phyloP scores from a whole-genome alignment of 306 rosid genomes.

The Macrotyloma uniflorum region DNA sequence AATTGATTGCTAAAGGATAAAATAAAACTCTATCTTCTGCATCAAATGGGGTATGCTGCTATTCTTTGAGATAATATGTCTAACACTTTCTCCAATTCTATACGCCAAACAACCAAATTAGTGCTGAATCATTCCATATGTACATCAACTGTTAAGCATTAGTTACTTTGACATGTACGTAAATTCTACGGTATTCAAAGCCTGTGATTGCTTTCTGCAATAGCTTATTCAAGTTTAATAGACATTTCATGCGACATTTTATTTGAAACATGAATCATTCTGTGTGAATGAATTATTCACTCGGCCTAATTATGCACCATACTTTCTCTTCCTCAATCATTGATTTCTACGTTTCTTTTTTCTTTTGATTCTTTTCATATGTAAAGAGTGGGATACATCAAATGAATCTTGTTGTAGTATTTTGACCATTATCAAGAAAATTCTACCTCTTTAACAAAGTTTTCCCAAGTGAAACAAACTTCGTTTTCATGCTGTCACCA shows the following conservation, averaged over 20 bases:
- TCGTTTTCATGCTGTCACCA: too few species aligned
- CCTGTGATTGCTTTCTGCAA: slow-evolving; percentile 19
- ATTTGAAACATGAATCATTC: slow-evolving; percentile 5
- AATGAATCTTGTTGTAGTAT: neutral
- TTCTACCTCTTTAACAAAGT: too few species aligned
- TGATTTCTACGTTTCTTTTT: neutral
- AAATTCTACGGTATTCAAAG: slow-evolving; percentile 14
- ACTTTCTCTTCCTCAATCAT: slow-evolving; percentile 27
- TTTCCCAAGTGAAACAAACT: too few species aligned
- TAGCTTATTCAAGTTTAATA: too few species aligned
- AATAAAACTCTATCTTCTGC: neutral
- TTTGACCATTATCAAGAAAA: neutral
- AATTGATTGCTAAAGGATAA: slow-evolving; percentile 40
- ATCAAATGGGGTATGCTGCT: slow-evolving; percentile 20
- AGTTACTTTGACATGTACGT: neutral
- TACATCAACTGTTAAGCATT: too few species aligned
- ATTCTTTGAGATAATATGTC: neutral
- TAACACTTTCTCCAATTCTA: neutral
- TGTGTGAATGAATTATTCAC: slow-evolving; percentile 21
- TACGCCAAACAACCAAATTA: neutral
- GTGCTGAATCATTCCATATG: neutral
- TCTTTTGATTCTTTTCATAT: slow-evolving; percentile 8
- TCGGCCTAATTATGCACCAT: slow-evolving; percentile 18
- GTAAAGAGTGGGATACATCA: neutral
- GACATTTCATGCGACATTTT: too few species aligned